Conservation (phyloP, 306 rosid genomes). For the Pyrus pyrifolia region DNA sequence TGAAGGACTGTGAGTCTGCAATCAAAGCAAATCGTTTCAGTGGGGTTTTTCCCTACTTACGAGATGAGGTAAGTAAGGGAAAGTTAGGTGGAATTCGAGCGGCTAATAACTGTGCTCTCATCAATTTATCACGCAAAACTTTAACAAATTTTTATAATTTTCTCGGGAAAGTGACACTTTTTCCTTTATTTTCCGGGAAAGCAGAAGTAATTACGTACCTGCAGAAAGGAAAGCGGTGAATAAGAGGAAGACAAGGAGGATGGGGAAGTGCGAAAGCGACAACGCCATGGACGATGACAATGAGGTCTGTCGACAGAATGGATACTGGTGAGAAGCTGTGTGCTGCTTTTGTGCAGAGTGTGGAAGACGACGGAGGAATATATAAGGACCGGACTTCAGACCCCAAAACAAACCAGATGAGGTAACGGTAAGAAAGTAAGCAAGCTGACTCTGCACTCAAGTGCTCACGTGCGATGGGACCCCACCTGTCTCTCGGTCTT, state of each 20-base stretch:
- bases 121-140: background rate
- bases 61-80: background rate
- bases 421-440: background rate
- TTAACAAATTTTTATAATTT: background rate
- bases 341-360: background rate
- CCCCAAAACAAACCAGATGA: background rate
- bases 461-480: background rate
- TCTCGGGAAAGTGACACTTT: background rate
- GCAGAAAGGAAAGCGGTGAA: conserved; percentile 25
- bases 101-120: background rate
- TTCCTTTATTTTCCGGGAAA: background rate
- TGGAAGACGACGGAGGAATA: background rate
- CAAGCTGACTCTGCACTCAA: background rate
- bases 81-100: background rate
- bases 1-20: conserved; percentile 71
- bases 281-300: conserved; percentile 26
- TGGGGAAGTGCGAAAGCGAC: conserved; percentile 16
- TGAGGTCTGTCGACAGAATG: background rate
- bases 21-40: background rate
- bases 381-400: background rate
- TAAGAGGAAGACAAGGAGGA: conserved; percentile 31
- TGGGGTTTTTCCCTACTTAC: background rate
- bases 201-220: conserved; percentile 26
- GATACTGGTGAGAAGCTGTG: background rate
- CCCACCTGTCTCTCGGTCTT: background rate